Evolutionary conservation across 164 flowering plant genomes (phyloP).

Genomic region (Nymphaea colorata): DNA sequence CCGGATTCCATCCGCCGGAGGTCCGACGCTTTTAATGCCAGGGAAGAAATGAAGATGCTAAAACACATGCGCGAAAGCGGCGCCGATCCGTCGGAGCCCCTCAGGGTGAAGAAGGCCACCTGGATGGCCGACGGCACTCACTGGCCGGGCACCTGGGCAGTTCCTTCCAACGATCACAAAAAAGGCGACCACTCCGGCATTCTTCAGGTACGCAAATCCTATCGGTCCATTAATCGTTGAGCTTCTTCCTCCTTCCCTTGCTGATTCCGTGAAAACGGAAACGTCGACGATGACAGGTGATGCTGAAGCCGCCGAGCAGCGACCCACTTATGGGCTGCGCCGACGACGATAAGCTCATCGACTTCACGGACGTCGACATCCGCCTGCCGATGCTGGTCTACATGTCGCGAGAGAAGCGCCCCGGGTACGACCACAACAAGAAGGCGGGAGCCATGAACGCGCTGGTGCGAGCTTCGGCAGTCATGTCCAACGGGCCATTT

Average conservation of each 20-base stretch:
- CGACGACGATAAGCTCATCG: slow-evolving; percentile 16
- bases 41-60: slow-evolving; percentile 75
- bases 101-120: slow-evolving; percentile 60
- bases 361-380: slow-evolving; percentile 20
- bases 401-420: slow-evolving; percentile 27
- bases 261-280: neutral
- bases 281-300: slow-evolving; percentile 26
- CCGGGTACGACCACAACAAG: slow-evolving; percentile 49
- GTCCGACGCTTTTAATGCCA: slow-evolving; percentile 78
- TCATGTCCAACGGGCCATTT: slow-evolving; percentile 72
- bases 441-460: slow-evolving; percentile 93
- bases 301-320: slow-evolving; percentile 65
- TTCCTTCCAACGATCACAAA: slow-evolving; percentile 40
- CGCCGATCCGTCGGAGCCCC: slow-evolving; percentile 34
- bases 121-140: slow-evolving; percentile 98
- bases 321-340: slow-evolving; percentile 26
- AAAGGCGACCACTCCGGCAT: slow-evolving; percentile 83
- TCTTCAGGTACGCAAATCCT: slow-evolving; percentile 34
- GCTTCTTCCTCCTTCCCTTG: neutral
- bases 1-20: slow-evolving; percentile 78
- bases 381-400: slow-evolving; percentile 28
- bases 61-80: slow-evolving; percentile 54
- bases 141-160: slow-evolving; percentile 83
- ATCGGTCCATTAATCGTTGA: neutral
- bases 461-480: slow-evolving; percentile 54